Evolutionary conservation across 805 yeast species (phyloP).

Genomic region (Saccharomycopsis javanensis): DNA sequence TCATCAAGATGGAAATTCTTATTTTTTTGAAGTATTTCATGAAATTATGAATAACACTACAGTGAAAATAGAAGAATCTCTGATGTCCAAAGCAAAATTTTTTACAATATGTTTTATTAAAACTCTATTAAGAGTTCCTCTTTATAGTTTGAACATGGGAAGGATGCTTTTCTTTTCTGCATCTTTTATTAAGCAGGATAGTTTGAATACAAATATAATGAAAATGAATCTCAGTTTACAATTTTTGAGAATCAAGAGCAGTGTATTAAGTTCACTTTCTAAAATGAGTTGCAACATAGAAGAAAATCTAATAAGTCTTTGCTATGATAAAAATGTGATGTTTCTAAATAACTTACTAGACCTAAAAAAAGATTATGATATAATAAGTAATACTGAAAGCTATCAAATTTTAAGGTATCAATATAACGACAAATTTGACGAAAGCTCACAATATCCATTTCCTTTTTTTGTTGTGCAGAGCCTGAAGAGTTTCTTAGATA

Average conservation of each 20-base stretch:
- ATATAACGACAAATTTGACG: neutral
- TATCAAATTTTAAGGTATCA: neutral
- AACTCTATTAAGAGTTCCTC: neutral
- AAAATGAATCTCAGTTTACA: neutral
- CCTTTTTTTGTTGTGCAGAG: neutral
- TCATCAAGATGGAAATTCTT: neutral
- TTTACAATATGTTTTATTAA: neutral
- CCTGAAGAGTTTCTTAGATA: neutral
- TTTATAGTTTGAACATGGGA: neutral
- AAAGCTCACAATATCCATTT: neutral
- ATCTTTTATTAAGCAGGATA: neutral
- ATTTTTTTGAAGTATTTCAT: constrained; percentile 1
- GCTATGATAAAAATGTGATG: neutral
- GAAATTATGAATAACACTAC: neutral
- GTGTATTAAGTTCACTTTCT: neutral
- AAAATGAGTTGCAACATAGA: neutral
- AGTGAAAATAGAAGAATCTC: neutral
- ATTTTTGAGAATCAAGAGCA: neutral
- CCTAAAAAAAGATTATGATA: neutral
- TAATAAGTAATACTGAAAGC: neutral
- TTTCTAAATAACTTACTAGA: neutral
- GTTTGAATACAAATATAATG: neutral
- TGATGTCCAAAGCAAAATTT: neutral
- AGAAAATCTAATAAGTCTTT: neutral
- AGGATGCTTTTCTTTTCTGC: neutral